These are phyloP conservation scores for Yarrowia bubula DNA, from an alignment of 805 yeast genomes.

Conservation along the genomic window DNA sequence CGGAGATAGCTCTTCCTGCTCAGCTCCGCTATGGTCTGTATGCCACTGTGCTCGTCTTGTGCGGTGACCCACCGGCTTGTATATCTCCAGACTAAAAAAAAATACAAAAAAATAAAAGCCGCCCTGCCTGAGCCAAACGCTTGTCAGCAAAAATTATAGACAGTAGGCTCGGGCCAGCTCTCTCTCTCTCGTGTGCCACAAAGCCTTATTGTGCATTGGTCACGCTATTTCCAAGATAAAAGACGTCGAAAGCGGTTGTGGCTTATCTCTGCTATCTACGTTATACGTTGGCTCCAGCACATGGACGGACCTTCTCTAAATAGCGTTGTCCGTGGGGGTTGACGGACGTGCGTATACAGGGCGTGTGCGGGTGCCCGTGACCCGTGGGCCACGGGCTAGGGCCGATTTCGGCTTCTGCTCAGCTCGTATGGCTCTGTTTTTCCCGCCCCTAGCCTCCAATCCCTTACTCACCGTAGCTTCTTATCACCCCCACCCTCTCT, in stretches of 20 bases:
- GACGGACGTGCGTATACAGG: neutral
- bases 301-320: neutral
- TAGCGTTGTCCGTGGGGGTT: neutral
- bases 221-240: constrained; percentile 22
- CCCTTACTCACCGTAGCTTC: neutral
- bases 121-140: no score
- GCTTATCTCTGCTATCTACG: constrained; percentile 6
- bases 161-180: neutral
- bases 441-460: no score
- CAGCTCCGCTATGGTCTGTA: no score
- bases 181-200: constrained; percentile 4
- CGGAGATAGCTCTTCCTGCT: no score
- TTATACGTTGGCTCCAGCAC: neutral
- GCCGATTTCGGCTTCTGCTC: neutral
- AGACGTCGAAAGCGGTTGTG: constrained; percentile 7
- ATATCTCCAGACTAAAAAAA: no score
- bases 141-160: neutral
- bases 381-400: neutral
- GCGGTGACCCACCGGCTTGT: no score
- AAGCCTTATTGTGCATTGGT: neutral
- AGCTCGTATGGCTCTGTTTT: neutral
- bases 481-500: constrained; percentile 16
- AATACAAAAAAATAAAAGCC: no score
- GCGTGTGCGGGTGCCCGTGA: no score
- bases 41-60: no score